A percentile compares a stretch with the other conserved stretches of the same genome.
phyloP scores from a whole-genome alignment of 2,329 filamentous ascomycete species.

The Plenodomus tracheiphilus region DNA sequence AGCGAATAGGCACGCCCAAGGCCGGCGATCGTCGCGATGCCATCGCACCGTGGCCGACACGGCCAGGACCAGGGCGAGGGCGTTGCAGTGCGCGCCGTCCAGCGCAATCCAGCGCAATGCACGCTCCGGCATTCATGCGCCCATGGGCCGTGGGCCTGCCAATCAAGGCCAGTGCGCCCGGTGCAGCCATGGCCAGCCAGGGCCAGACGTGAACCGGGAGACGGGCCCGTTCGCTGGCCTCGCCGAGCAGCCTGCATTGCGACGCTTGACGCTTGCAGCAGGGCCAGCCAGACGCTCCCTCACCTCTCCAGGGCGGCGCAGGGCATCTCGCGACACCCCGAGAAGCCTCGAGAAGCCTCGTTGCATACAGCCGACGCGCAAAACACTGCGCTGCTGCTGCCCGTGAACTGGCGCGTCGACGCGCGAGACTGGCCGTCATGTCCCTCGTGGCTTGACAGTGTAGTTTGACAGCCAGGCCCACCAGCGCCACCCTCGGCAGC shows the following conservation, averaged over 20 bases:
- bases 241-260: neutral
- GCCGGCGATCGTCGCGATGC: neutral
- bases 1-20: conserved; percentile 8
- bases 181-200: too few species aligned
- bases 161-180: neutral
- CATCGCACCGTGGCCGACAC: neutral
- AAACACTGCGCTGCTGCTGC: neutral
- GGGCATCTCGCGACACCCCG: neutral
- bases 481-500: conserved; percentile 1
- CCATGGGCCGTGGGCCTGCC: too few species aligned
- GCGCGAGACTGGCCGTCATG: neutral
- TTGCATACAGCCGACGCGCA: neutral
- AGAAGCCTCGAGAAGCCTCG: too few species aligned
- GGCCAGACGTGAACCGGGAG: too few species aligned
- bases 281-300: neutral
- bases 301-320: neutral
- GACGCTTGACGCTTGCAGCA: neutral
- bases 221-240: neutral
- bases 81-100: neutral
- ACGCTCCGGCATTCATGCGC: too few species aligned
- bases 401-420: neutral
- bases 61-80: neutral
- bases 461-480: neutral
- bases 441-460: neutral
- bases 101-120: too few species aligned